phyloP scores from a whole-genome alignment of 169 alveolate genomes.

The Blepharisma undulans region DNA sequence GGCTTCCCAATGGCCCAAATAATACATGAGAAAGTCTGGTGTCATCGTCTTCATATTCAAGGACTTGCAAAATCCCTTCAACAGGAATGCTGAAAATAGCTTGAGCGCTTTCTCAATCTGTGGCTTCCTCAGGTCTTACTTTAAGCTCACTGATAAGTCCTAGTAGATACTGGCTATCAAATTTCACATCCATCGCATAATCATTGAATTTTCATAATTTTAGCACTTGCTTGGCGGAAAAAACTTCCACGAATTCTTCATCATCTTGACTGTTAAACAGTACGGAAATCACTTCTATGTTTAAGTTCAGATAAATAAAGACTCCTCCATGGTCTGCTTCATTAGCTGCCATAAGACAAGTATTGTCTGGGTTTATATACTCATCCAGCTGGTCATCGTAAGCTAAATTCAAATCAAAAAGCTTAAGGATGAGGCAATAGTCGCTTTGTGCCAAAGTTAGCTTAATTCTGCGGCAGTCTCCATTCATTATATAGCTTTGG shows the following conservation, averaged over 20 bases:
- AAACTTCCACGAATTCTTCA: neutral
- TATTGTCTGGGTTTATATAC: neutral
- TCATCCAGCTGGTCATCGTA: conserved; percentile 22
- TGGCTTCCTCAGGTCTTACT: neutral
- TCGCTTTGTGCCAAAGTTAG: neutral
- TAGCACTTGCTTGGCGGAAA: neutral
- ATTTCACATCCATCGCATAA: neutral
- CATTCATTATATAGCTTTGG: neutral
- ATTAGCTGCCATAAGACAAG: neutral
- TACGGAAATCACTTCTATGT: neutral
- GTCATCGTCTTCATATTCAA: neutral
- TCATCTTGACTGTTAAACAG: neutral
- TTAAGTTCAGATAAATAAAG: neutral
- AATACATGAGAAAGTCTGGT: neutral
- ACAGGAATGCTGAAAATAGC: neutral
- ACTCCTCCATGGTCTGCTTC: conserved; percentile 33
- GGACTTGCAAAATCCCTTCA: neutral
- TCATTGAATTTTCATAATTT: conserved; percentile 15
- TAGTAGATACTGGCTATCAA: neutral
- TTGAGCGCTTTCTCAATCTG: neutral
- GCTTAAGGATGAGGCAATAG: neutral
- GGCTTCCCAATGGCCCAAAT: neutral
- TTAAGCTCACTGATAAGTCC: conserved; percentile 3
- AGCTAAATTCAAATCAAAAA: neutral
- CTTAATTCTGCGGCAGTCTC: neutral